Conservation (phyloP, 306 rosid genomes). For the Medicago ruthenica region DNA sequence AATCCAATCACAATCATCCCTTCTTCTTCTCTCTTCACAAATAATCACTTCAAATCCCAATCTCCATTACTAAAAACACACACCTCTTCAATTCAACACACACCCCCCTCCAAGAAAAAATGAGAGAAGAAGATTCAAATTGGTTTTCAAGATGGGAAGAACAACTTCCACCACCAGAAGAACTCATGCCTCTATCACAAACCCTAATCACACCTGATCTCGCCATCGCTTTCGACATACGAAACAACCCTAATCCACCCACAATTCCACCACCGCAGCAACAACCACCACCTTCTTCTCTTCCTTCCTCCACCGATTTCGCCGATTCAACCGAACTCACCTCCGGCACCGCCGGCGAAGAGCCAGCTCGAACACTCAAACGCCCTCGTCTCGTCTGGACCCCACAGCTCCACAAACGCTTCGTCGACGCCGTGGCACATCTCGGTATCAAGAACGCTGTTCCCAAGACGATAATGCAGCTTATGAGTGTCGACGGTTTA, state of each 20-base stretch:
- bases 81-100: background rate
- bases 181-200: constrained; percentile 90
- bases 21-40: constrained; percentile 15
- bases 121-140: constrained; percentile 93
- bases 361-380: constrained; percentile 92
- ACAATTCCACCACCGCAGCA: constrained; percentile 44
- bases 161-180: constrained; percentile 78
- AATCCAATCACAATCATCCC: background rate
- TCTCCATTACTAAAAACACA: constrained; percentile 21
- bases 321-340: constrained; percentile 45
- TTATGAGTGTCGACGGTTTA: constrained; percentile 97
- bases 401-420: constrained; percentile 95
- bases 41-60: constrained; percentile 14
- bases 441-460: constrained; percentile 95
- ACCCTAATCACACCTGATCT: constrained; percentile 98
- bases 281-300: constrained; percentile 52
- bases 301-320: constrained; percentile 72
- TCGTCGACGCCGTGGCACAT: constrained; percentile 95
- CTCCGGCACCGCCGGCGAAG: constrained; percentile 82
- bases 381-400: constrained; percentile 98
- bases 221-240: constrained; percentile 87
- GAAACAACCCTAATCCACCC: constrained; percentile 44
- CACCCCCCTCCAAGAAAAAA: constrained; percentile 37
- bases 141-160: constrained; percentile 95
- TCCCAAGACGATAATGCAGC: constrained; percentile 99